Evolutionary conservation across 2,329 filamentous ascomycete species (phyloP).

Genomic region (Pseudogymnoascus pannorum): DNA sequence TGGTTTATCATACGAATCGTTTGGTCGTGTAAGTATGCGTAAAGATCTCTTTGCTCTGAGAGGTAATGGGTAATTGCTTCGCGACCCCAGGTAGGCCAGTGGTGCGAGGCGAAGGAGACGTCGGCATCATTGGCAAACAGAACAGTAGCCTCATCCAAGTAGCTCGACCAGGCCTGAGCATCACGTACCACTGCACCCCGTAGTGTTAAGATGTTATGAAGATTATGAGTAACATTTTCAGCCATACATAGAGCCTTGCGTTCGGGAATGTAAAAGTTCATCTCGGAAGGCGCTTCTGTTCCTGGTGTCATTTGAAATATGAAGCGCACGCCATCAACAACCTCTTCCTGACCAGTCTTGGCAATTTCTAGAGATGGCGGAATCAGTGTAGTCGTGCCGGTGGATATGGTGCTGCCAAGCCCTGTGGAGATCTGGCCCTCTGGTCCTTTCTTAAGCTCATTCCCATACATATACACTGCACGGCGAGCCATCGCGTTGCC

Average conservation of each 20-base stretch:
- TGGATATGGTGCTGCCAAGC: slow-evolving; percentile 28
- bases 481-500: slow-evolving; percentile 35
- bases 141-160: slow-evolving; percentile 32
- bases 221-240: slow-evolving; percentile 33
- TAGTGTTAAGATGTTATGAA: slow-evolving; percentile 38
- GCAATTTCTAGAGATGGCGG: slow-evolving; percentile 30
- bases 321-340: slow-evolving; percentile 32
- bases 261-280: slow-evolving; percentile 36
- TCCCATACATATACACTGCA: slow-evolving; percentile 36
- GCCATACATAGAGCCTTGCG: slow-evolving; percentile 32
- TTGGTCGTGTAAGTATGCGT: slow-evolving; percentile 35
- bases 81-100: slow-evolving; percentile 37
- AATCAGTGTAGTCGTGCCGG: slow-evolving; percentile 29
- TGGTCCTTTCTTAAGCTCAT: slow-evolving; percentile 23
- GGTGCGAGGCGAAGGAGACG: slow-evolving; percentile 33
- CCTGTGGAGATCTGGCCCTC: slow-evolving; percentile 33
- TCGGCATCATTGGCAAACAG: slow-evolving; percentile 29
- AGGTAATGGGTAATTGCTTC: slow-evolving; percentile 24
- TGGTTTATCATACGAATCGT: slow-evolving; percentile 34
- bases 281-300: slow-evolving; percentile 37
- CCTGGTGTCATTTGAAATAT: slow-evolving; percentile 36
- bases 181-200: slow-evolving; percentile 36
- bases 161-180: slow-evolving; percentile 33
- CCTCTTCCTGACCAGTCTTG: slow-evolving; percentile 26
- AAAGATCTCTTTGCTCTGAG: slow-evolving; percentile 33